Evolutionary conservation across 139 green algal species (phyloP).

Genomic region (Volvox africanus): DNA sequence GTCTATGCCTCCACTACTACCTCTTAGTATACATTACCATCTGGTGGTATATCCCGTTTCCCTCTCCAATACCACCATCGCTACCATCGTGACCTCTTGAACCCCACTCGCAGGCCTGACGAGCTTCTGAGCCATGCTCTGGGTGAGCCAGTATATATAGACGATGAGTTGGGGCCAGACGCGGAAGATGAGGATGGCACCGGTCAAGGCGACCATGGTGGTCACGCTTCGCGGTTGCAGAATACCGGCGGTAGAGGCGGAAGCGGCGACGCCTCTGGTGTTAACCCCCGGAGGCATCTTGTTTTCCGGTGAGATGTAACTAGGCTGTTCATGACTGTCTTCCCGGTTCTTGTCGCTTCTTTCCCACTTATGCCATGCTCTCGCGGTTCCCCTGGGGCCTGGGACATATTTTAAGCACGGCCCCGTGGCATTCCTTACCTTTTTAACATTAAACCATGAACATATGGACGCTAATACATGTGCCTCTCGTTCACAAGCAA

Average conservation of each 20-base stretch:
- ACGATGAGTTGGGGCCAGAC: neutral
- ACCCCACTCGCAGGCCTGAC: constrained; percentile 5
- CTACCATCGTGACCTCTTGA: neutral
- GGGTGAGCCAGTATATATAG: constrained; percentile 35
- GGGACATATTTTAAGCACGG: too few species aligned
- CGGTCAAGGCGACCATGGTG: neutral
- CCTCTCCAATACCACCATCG: too few species aligned
- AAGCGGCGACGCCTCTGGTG: neutral
- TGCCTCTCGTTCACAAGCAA: too few species aligned
- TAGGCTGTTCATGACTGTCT: neutral
- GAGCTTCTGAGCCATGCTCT: constrained; percentile 36
- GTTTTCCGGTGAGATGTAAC: constrained; percentile 20
- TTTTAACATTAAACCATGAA: too few species aligned
- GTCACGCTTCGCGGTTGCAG: neutral
- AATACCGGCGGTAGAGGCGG: neutral
- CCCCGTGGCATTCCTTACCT: too few species aligned
- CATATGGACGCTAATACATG: too few species aligned
- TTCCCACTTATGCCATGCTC: too few species aligned
- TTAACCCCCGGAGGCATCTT: neutral
- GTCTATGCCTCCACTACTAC: neutral
- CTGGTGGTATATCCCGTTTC: too few species aligned
- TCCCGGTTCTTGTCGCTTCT: neutral
- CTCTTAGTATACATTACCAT: too few species aligned
- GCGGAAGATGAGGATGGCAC: neutral
- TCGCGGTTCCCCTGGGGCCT: too few species aligned